Evolutionary conservation across 371 early-diverging fungal species (phyloP).

Genomic region (Dipsacomyces acuminosporus): DNA sequence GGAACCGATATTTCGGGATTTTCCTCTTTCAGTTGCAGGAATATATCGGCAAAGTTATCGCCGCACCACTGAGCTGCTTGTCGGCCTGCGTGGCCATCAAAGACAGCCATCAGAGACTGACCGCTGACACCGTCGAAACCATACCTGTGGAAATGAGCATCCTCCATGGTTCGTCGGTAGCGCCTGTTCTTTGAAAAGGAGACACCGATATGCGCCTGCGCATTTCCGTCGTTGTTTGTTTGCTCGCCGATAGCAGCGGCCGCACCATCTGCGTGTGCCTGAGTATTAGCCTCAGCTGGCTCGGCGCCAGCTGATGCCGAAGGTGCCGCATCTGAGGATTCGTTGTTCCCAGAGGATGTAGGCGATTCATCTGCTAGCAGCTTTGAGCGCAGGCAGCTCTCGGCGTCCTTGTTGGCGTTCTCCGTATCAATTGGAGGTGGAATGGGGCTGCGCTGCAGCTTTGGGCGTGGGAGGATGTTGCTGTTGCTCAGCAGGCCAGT

Average conservation of each 20-base stretch:
- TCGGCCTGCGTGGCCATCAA: slow-evolving; percentile 97
- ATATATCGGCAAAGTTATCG: slow-evolving; percentile 74
- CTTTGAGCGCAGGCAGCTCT: slow-evolving; percentile 19
- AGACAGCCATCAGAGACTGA: slow-evolving; percentile 92
- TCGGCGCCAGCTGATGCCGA: background rate
- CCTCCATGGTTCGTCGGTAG: slow-evolving; percentile 95
- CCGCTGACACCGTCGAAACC: slow-evolving; percentile 73
- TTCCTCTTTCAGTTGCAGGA: slow-evolving; percentile 52
- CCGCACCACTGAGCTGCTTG: slow-evolving; percentile 97
- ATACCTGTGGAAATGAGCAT: slow-evolving; percentile 80
- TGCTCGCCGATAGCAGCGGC: background rate
- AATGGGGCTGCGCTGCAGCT: slow-evolving; percentile 44
- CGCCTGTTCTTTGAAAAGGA: slow-evolving; percentile 63
- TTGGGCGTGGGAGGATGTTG: slow-evolving; percentile 30
- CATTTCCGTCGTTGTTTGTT: background rate
- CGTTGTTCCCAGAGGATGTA: slow-evolving; percentile 3
- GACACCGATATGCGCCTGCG: slow-evolving; percentile 31
- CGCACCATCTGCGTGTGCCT: background rate
- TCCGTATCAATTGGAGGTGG: slow-evolving; percentile 49
- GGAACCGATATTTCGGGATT: slow-evolving; percentile 58
- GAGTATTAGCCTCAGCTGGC: too few relatives aligned
- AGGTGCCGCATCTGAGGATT: background rate
- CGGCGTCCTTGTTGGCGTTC: slow-evolving; percentile 36
- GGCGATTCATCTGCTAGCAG: slow-evolving; percentile 23
- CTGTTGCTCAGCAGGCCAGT: slow-evolving; percentile 4